Base-by-base conservation (phyloP, 163 green algal species). In the Scenedesmus sp. region DNA sequence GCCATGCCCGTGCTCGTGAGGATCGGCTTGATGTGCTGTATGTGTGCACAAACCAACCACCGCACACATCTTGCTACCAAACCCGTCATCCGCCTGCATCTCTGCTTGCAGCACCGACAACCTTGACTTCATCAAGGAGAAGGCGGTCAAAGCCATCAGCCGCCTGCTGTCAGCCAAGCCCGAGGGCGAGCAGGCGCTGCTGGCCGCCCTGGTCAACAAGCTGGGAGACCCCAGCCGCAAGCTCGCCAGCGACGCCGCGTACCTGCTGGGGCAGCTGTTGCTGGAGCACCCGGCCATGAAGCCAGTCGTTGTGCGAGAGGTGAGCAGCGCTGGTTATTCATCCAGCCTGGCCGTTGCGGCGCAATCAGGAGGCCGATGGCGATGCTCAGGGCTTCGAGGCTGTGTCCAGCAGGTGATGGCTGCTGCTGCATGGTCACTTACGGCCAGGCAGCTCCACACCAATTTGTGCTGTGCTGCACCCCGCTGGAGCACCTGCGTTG, bases 171-270 rank as follows among this genome's bases (percentile, higher is more conserved):
- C 84, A 0, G 85, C 88, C 68, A 99, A 98, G 92, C 97, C 97
- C 0, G 98, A 99, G 93, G 93, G 83, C 72, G 98, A 99, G 93
- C 93, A 89, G 26, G 81, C 72, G 65, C 94, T 99, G 91, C 95
- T 99, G 87, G 42, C 92, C 0, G 89, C 94, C 0, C 87, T 99
- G 33, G 96, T 99, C 13, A 99, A 99, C 97, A 99, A 99, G 94
- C 95, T 99, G 40, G 98, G 97, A 6, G 97, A 99, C 83, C 97
- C 98, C 22, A 92, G 93, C 22, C 94, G 98, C 33, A 98, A 98
- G 94, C 81, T 99, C 22, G 97, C 98, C 0, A 98, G 95, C 70
- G 98, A 98, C 85, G 95, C 97, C 0, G 97, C 95, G 24, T 99
- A 97, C 93, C 92, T 99, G 91, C 94, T 99, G 70, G 89, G 90